Evolutionary conservation across 2,329 filamentous ascomycete species (phyloP).

Genomic region (Apiospora rasikravindrae): DNA sequence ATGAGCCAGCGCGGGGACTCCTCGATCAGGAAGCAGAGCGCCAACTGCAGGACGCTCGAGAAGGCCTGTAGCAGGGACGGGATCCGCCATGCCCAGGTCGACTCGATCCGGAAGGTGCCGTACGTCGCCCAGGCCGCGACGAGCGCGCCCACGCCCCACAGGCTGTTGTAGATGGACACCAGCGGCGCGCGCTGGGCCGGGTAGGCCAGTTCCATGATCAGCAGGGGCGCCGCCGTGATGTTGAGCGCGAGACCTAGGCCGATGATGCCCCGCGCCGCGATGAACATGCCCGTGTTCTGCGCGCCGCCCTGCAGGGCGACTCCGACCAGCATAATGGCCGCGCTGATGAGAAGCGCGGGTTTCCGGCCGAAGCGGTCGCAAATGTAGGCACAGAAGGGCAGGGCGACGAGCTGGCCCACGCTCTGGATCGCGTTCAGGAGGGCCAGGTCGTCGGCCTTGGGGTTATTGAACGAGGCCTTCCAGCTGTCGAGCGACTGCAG

Average conservation of each 20-base stretch:
- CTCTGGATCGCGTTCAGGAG: constrained; percentile 44
- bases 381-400: constrained; percentile 43
- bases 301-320: constrained; percentile 35
- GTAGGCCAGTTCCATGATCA: constrained; percentile 38
- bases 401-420: constrained; percentile 44
- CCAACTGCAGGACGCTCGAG: constrained; percentile 44
- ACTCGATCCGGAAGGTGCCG: constrained; percentile 27
- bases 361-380: constrained; percentile 45
- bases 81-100: constrained; percentile 45
- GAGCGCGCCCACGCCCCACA: constrained; percentile 47
- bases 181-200: constrained; percentile 35
- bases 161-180: constrained; percentile 37
- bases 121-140: constrained; percentile 30
- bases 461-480: constrained; percentile 47
- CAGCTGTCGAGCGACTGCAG: constrained; percentile 48
- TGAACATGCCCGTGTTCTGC: constrained; percentile 29
- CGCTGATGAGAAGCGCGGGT: constrained; percentile 41
- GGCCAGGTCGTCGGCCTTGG: constrained; percentile 43
- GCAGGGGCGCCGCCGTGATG: constrained; percentile 33
- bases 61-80: constrained; percentile 51
- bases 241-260: constrained; percentile 33
- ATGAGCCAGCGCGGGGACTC: constrained; percentile 54
- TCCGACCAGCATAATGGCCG: constrained; percentile 35
- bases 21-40: constrained; percentile 43
- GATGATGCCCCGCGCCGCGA: constrained; percentile 34